phyloP scores from a whole-genome alignment of 2,329 filamentous ascomycete species.

The Pseudopyrenochaeta lycopersici region DNA sequence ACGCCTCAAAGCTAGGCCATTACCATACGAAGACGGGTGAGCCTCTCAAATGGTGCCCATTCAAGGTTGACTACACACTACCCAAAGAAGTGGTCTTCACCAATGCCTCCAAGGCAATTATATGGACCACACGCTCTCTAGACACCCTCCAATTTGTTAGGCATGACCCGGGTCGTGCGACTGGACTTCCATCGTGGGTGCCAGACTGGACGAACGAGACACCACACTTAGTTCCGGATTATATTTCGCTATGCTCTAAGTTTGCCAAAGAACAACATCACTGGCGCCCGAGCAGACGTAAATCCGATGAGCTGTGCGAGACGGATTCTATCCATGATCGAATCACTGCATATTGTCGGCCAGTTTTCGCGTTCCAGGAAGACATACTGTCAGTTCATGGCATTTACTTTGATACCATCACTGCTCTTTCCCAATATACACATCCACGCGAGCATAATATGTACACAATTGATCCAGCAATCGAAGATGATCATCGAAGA shows the following conservation, averaged over 20 bases:
- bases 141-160: slow-evolving; percentile 3
- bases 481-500: neutral
- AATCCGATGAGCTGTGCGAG: neutral
- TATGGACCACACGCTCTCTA: slow-evolving; percentile 2
- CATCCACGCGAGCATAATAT: neutral
- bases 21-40: slow-evolving; percentile 3
- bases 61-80: slow-evolving; percentile 6
- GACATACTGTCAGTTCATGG: slow-evolving; percentile 6
- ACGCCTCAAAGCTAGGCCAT: slow-evolving; percentile 1
- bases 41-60: slow-evolving; percentile 1
- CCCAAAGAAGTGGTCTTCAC: slow-evolving; percentile 5
- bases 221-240: neutral
- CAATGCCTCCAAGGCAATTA: slow-evolving; percentile 5
- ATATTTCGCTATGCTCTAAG: neutral
- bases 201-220: slow-evolving; percentile 4
- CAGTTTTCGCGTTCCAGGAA: neutral
- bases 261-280: neutral
- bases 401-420: slow-evolving; percentile 6
- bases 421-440: neutral
- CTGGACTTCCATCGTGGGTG: slow-evolving; percentile 8
- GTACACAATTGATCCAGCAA: slow-evolving; percentile 2
- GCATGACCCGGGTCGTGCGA: neutral
- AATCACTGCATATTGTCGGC: slow-evolving; percentile 3
- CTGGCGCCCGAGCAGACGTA: neutral
- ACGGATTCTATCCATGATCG: neutral